Base-by-base conservation (phyloP, 2,329 filamentous ascomycete genomes). In the Zymoseptoria passerinii region DNA sequence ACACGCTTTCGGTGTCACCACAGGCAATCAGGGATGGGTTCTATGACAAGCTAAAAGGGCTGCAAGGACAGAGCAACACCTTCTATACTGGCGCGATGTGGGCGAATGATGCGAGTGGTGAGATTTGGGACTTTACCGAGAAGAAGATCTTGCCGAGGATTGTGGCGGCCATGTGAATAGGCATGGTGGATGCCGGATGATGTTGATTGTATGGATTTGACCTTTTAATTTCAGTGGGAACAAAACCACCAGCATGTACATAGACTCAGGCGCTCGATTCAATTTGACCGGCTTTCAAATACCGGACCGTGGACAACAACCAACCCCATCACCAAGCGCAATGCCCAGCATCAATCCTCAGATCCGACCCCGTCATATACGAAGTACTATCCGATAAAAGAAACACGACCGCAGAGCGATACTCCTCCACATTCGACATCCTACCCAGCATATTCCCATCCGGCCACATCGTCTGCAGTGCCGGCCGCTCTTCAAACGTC, bases 361-460 rank as follows among this genome's bases (percentile, higher is more conserved):
- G 16, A 20, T 57, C 58, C 16, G 28, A 50, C 1, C 49, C 58
- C 35, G 58, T 59, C 51, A 59, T 54, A 40, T 59, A 59, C n/a
- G 50, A 54, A n/a, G 28, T 54, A 10, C 44, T 54, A 16, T 59
- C 54, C 10, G 27, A 44, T 1, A 59, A 48, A 44, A 59, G 28
- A 29, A 57, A 59, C 13, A 59, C 51, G 8, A 54, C 54, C 8
- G 40, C 27, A 3, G 50, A 51, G 9, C 52, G 54, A 40, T 59
- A 53, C 51, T 59, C 58, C 16, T 56, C 58, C 10, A 54, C 54
- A 3, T 16, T 57, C 8, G 58, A 60, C 55, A 75, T 60, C 62
- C 72, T 69, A 23, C 73, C 84, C 55, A 95, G 78, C 90, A 95
- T 94, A 74, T 95, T 95, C 74, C 92, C 86, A 66, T 81, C 86